Conservation (phyloP, 305 asterid species). For the Caryopteris hybrid region DNA sequence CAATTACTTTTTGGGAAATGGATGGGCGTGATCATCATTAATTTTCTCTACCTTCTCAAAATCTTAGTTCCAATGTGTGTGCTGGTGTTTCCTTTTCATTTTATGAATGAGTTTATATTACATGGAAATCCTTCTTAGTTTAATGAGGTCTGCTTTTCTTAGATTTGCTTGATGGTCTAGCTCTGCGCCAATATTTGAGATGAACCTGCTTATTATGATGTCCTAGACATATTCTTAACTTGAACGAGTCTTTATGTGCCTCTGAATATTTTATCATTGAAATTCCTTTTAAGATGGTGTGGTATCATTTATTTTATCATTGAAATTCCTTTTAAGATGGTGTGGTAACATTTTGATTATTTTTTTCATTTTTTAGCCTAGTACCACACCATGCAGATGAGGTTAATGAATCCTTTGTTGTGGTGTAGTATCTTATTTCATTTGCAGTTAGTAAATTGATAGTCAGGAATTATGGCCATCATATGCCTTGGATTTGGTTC, state of each 20-base stretch:
- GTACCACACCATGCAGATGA: no score
- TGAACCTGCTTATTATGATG: no score
- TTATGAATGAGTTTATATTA: background rate
- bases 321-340: background rate
- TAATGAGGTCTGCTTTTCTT: no score
- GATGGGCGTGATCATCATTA: background rate
- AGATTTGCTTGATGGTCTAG: background rate
- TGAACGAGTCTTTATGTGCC: no score
- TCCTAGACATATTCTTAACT: no score
- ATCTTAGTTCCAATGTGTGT: background rate
- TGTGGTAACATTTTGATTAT: background rate
- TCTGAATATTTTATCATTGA: background rate
- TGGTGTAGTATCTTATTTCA: background rate
- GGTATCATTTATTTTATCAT: background rate
- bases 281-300: background rate
- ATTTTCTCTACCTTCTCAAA: background rate
- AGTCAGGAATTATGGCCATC: background rate
- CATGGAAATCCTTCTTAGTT: no score
- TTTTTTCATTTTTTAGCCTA: background rate
- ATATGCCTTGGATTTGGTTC: background rate
- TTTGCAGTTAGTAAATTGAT: background rate
- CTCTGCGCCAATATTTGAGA: no score
- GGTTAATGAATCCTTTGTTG: background rate
- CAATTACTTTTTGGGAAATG: background rate
- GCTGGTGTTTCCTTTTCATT: background rate